These are phyloP conservation scores for Aurantiochytrium sp. DNA, from an alignment of 108 stramenopile species.

Conservation along the genomic window DNA sequence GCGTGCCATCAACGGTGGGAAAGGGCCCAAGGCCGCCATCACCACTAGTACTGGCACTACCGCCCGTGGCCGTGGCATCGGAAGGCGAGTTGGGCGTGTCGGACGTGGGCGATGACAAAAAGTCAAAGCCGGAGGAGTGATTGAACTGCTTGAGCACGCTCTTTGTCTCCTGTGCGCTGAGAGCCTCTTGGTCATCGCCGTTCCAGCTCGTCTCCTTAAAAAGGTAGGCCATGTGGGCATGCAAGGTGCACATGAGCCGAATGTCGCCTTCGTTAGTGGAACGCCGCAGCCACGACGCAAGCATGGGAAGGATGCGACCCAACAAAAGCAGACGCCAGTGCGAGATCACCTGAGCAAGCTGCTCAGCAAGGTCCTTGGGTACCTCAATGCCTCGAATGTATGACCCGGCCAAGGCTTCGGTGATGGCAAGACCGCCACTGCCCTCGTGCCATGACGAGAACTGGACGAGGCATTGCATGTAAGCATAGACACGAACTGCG, in stretches of 20 bases:
- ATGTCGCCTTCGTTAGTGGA: constrained; percentile 61
- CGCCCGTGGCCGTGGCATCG: too few species aligned
- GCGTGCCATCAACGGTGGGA: neutral
- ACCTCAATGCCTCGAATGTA: constrained; percentile 21
- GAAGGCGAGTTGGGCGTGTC: neutral
- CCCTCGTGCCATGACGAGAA: constrained; percentile 18
- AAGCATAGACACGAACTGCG: constrained; percentile 22
- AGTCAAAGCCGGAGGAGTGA: neutral
- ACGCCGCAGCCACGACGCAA: constrained; percentile 87
- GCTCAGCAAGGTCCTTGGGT: constrained; percentile 14
- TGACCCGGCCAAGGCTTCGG: neutral
- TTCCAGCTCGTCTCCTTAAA: neutral
- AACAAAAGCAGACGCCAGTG: neutral
- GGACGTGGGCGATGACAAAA: neutral
- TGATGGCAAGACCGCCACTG: constrained; percentile 23
- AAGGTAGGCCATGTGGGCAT: constrained; percentile 86
- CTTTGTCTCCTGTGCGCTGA: constrained; percentile 5
- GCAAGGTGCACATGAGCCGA: constrained; percentile 72
- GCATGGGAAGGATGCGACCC: constrained; percentile 63
- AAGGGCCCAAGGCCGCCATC: too few species aligned
- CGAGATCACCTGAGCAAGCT: neutral
- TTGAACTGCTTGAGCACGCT: neutral
- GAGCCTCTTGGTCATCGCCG: neutral
- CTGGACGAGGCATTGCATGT: constrained; percentile 39
- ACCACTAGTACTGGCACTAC: too few species aligned